Base-by-base conservation (phyloP, 345 rosid species). In the Syzygium oleosum region DNA sequence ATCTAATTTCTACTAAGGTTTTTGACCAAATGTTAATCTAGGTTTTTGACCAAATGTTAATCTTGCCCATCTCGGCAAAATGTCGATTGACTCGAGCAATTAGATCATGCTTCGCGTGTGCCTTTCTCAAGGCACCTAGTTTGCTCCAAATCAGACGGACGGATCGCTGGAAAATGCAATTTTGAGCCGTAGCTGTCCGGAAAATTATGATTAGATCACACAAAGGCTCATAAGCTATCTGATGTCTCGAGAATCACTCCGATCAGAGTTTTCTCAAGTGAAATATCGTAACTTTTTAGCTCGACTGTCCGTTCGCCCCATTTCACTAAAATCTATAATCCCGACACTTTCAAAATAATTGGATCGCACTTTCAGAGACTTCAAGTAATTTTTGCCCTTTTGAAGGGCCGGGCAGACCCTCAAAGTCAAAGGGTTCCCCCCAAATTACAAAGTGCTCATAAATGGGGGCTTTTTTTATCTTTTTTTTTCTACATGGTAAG, bases 31-130 rank as follows among this genome's bases (percentile, higher is more conserved):
- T 51, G 52, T 51, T 14, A 12, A 51, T 51, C 15, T 51, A 51
- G 52, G 13, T 41, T 41, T 41, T 51, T 51, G 52, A 14, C 14
- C 52, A 12, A 51, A 51, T 51, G 52, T 51, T 14, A 12, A 51
- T 51, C 15, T 51, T 2, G 52, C 5, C 34, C 73, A 13, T 61
- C 38, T 13, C 3, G 15, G 9, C 14, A n/a, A 61, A 61, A 61
- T 61, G 0, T 4, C 0, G 4, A n/a, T 14, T 8, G 73, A 14
- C n/a, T 31, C 0, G 38, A n/a, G 41, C 78, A 29, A 31, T 65
- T 7, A 15, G 22, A 65, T 16, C 1, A 31, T 29, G 34, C 73
- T 61, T 14, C 2, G 34, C 9, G 13, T n/a, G 38, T 43, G 31
- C 34, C 34, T n/a, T 61, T 63, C 5, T 63, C 17, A 7, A 0